Evolutionary conservation across 306 rosid genomes (phyloP), one percentile per base, ranked within the genome.

Genomic region (Sophora flavescens): DNA sequence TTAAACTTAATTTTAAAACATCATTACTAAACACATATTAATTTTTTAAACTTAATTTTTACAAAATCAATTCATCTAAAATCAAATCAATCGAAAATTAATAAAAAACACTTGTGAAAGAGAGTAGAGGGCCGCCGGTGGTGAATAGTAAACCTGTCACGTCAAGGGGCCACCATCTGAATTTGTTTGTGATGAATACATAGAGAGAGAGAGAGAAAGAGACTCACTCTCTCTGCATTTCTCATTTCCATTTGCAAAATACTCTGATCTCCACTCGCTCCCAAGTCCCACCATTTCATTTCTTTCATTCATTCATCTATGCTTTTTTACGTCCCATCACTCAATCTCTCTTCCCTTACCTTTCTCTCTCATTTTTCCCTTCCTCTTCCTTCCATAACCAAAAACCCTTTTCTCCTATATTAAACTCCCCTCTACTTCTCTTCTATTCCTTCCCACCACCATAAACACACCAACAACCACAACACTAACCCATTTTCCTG

Each of bases 251-350:
- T 42, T 42, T 42, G 22, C 22, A 1, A 6, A 17, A 30, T 30
- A 38, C 80, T 5, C 62, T 69, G 22, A 22, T 22, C 70, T 57
- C 50, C 44, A 16, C 54, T 70, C 65, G 65, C 74, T 78, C 78
- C 66, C 72, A 70, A 22, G 22, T 22, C 22, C 72, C 72, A 61
- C 17, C 60, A 35, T 35, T 5, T 4, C 53, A 44, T 8, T 80
- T 79, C 77, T 62, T 87, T 86, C 89, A 84, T 47, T 47, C 92
- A 87, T 87, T 82, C 81, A 83, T 72, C 78, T 48, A 0, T 38
- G 4, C 63, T 82, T 84, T 89, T 86, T 79, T 52, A 86, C 91
- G 93, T 91, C 97, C 97, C 93, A 92, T 92, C 97, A 84, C 8
- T 17, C 54, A 67, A 81, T 32, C 76, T 63, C 73, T 28, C 33